Evolutionary conservation across 257 asterid genomes (phyloP).

Genomic region (Salvia splendens): DNA sequence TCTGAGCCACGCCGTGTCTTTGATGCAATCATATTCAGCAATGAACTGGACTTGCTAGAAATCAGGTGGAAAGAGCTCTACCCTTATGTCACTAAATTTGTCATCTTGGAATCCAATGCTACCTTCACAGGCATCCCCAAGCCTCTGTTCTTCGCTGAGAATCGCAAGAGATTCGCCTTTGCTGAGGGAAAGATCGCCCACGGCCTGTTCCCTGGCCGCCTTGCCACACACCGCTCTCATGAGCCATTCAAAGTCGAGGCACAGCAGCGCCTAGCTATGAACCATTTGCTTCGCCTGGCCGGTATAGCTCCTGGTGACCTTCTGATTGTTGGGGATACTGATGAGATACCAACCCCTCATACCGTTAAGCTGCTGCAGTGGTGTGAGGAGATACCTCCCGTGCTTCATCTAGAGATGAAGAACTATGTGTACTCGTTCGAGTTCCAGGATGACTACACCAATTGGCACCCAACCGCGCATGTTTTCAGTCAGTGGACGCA

Average conservation of each 20-base stretch:
- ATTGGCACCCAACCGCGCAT: constrained; percentile 78
- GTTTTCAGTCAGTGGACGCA: constrained; percentile 59
- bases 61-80: constrained; percentile 82
- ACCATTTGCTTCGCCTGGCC: constrained; percentile 55
- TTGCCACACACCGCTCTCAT: constrained; percentile 41
- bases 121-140: constrained; percentile 89
- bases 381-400: constrained; percentile 85
- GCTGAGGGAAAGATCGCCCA: constrained; percentile 66
- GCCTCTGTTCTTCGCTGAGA: constrained; percentile 64
- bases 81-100: constrained; percentile 72
- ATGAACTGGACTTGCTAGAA: constrained; percentile 86
- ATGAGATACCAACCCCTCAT: constrained; percentile 89
- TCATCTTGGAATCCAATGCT: constrained; percentile 83
- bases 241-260: constrained; percentile 72
- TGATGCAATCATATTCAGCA: constrained; percentile 86
- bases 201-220: constrained; percentile 59
- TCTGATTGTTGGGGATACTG: constrained; percentile 79
- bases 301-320: constrained; percentile 74
- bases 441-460: constrained; percentile 77
- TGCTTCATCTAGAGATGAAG: constrained; percentile 71
- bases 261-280: constrained; percentile 78
- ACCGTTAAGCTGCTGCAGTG: constrained; percentile 77
- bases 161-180: constrained; percentile 62
- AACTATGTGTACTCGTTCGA: constrained; percentile 80
- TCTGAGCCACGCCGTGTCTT: constrained; percentile 78